Conservation (phyloP, 1,139 yeast species). For the Williopsis jadinii region DNA sequence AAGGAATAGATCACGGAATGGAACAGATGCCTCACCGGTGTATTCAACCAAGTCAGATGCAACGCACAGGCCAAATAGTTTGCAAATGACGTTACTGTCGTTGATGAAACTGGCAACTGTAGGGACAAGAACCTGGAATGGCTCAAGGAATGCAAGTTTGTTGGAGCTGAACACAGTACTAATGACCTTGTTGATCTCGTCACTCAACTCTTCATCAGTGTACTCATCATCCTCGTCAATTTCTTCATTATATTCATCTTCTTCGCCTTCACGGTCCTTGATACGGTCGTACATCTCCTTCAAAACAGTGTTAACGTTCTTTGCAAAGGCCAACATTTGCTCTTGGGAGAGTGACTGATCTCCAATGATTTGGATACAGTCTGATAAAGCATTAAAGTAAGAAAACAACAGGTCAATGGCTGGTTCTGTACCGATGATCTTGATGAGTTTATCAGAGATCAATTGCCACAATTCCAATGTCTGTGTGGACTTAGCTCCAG, state of each 20-base stretch:
- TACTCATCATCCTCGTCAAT: conserved; percentile 77
- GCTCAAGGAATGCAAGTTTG: conserved; percentile 51
- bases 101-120: conserved; percentile 45
- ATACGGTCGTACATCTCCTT: conserved; percentile 67
- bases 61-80: conserved; percentile 74
- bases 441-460: conserved; percentile 61
- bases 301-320: conserved; percentile 55
- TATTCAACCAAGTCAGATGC: conserved; percentile 76
- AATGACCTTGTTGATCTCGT: conserved; percentile 75
- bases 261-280: conserved; percentile 63
- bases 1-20: conserved; percentile 58
- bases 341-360: conserved; percentile 47
- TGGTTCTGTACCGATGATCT: conserved; percentile 69
- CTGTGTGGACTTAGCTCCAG: conserved; percentile 49
- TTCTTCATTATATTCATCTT: conserved; percentile 48
- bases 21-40: conserved; percentile 62
- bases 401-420: conserved; percentile 77
- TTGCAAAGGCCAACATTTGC: conserved; percentile 53
- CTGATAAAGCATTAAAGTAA: conserved; percentile 67
- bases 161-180: conserved; percentile 67
- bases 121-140: conserved; percentile 54
- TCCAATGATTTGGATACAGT: conserved; percentile 63
- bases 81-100: conserved; percentile 62
- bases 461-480: conserved; percentile 66
- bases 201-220: conserved; percentile 83